These are phyloP conservation scores for Tricholoma bakamatsutake DNA, from an alignment of 768 basidiomycete genomes.

Conservation along the genomic window DNA sequence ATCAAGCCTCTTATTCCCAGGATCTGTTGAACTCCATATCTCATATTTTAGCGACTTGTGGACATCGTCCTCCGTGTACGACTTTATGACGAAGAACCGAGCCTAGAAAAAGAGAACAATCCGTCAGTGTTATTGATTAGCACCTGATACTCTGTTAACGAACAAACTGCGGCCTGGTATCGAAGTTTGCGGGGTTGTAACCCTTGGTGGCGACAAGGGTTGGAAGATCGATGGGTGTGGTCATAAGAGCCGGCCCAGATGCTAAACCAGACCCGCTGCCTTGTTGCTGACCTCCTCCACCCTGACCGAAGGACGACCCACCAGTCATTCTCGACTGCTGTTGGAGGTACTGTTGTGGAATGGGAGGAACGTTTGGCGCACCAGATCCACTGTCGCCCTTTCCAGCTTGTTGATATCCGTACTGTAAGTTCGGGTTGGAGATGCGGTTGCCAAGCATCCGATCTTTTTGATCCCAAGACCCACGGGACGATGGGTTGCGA, in stretches of 20 bases:
- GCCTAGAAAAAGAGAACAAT: conserved; percentile 43
- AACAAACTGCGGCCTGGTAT: conserved; percentile 73
- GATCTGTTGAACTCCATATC: conserved; percentile 96
- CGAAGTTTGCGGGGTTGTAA: conserved; percentile 85
- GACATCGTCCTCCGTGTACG: conserved; percentile 98
- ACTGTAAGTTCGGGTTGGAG: conserved; percentile 68
- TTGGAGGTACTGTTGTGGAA: conserved; percentile 66
- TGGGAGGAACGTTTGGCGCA: conserved; percentile 64
- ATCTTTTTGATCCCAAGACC: conserved; percentile 65
- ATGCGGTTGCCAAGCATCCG: conserved; percentile 47
- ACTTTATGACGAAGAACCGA: conserved; percentile 96
- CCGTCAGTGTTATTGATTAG: neutral
- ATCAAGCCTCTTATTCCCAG: conserved; percentile 95
- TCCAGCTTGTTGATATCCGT: conserved; percentile 48
- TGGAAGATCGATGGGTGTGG: conserved; percentile 78
- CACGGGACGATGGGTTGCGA: conserved; percentile 26
- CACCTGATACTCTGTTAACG: conserved; percentile 22
- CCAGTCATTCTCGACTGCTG: conserved; percentile 36
- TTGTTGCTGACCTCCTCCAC: conserved; percentile 19
- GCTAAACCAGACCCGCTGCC: conserved; percentile 31
- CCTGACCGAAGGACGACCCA: conserved; percentile 29
- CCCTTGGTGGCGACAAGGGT: conserved; percentile 83
- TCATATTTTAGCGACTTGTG: conserved; percentile 98
- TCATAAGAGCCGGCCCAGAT: conserved; percentile 40
- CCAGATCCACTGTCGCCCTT: conserved; percentile 26